Conservation (phyloP, 768 basidiomycete species). For the Rhodotorula taiwanensis region DNA sequence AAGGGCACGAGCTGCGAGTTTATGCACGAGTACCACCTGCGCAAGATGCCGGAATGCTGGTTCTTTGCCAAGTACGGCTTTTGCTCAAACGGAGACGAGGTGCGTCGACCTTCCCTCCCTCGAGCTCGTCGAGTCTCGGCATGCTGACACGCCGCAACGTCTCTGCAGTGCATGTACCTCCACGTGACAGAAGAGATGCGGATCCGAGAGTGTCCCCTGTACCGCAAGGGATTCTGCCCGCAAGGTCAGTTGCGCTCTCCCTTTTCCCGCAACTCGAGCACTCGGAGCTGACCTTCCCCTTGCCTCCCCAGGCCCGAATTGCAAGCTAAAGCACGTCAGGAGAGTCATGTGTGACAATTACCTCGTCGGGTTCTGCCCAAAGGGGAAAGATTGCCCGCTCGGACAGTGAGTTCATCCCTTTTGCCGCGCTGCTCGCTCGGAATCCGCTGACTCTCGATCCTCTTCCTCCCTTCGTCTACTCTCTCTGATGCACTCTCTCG, state of each 20-base stretch:
- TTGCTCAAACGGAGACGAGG: slow-evolving; percentile 78
- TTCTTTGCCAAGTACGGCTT: slow-evolving; percentile 98
- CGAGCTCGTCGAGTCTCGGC: too few relatives aligned
- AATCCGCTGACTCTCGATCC: too few relatives aligned
- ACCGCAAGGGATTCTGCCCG: slow-evolving; percentile 89
- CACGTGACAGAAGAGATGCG: slow-evolving; percentile 84
- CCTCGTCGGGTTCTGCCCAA: slow-evolving; percentile 84
- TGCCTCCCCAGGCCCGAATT: slow-evolving; percentile 60
- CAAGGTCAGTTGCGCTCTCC: slow-evolving; percentile 56
- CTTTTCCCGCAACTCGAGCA: background rate
- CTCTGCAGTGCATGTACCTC: slow-evolving; percentile 71
- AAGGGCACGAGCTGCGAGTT: slow-evolving; percentile 98
- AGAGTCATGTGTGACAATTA: slow-evolving; percentile 85
- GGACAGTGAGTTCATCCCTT: slow-evolving; percentile 52
- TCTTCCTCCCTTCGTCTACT: slow-evolving; percentile 53
- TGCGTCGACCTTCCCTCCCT: background rate
- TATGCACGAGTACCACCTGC: slow-evolving; percentile 94
- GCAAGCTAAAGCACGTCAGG: slow-evolving; percentile 86
- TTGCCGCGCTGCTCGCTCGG: too few relatives aligned
- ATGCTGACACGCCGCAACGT: too few relatives aligned
- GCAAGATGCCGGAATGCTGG: slow-evolving; percentile 98
- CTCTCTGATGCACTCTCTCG: slow-evolving; percentile 88
- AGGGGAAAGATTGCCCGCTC: slow-evolving; percentile 67
- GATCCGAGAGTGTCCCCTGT: slow-evolving; percentile 87
- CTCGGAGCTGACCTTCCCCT: background rate